Base-by-base conservation (phyloP, 768 basidiomycete species). In the Boletellus emodensis region DNA sequence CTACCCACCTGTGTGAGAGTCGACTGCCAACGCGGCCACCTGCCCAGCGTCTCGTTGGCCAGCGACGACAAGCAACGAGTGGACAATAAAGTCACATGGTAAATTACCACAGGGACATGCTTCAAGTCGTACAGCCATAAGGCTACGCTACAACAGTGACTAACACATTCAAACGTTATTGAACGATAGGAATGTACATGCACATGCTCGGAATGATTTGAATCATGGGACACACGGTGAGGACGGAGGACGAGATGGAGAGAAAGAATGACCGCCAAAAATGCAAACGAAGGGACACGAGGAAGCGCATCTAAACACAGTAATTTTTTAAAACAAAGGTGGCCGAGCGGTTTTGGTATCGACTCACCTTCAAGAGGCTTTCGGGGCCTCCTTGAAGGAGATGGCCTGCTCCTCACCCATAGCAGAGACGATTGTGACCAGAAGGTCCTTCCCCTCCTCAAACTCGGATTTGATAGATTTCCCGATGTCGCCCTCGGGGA, bases 341-440 rank as follows among this genome's bases (percentile, higher is more conserved):
- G 2, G 4, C 28, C 12, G 10, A 35, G 18, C 37, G 2, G 14
- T 43, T 15, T 12, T 48, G 17, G 13, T 5, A 42, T 46, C 20
- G 18, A 47, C 62, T 33, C 28, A 58, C 57, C 48, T 60, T 66
- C 44, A 62, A 47, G 48, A 14, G 48, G 77, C 78, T 74, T 86
- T 85, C 57, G 91, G 90, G 48, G 89, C 87, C 71, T 94, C 93
- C 81, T 97, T 95, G 72, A 47, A 82, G 59, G 90, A 85, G 65
- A 95, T 86, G 56, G 88, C 84, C 77, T 86, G 85, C 75, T 96
- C 94, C 74, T 97, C 93, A 54, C 78, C 79, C 94, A 98, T 97
- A 64, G 95, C 87, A 59, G 78, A 73, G 68, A 93, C 75, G 66
- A 93, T 83, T 60, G 90, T 94, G 71, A 94, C 83, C 52, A 90